A percentile compares a stretch with the other conserved stretches of the same genome.
Conservation (phyloP, 2,329 filamentous ascomycete species). For the Calonectria leucothoes region DNA sequence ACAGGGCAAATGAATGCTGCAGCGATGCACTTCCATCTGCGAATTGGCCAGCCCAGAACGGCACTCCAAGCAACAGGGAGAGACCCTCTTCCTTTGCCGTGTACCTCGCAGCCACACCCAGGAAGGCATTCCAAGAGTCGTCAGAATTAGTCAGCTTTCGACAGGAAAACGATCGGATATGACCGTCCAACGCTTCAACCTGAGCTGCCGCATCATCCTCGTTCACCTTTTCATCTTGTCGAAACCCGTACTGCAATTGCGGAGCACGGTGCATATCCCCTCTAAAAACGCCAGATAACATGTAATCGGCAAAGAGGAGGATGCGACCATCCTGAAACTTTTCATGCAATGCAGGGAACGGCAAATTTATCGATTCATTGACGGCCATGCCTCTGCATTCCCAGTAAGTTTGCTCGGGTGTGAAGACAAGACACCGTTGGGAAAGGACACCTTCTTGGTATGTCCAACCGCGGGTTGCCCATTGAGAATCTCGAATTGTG, state of each 20-base stretch:
- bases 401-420: background rate
- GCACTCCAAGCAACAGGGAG: background rate
- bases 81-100: background rate
- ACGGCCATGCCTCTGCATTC: background rate
- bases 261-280: background rate
- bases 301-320: background rate
- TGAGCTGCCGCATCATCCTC: background rate
- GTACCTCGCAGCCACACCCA: background rate
- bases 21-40: background rate
- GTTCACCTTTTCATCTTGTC: background rate
- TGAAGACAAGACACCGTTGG: background rate
- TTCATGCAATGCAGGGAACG: background rate
- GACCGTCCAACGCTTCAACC: background rate
- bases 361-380: background rate
- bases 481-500: background rate
- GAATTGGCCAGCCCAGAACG: background rate
- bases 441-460: background rate
- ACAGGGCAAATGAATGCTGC: background rate
- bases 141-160: background rate
- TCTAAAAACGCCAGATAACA: background rate
- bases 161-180: background rate
- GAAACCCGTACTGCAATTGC: background rate
- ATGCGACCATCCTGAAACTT: background rate
- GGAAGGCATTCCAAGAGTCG: background rate
- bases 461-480: background rate